These are phyloP conservation scores for Camellia sinensis DNA, from an alignment of 148 eudicot genomes.

Conservation along the genomic window DNA sequence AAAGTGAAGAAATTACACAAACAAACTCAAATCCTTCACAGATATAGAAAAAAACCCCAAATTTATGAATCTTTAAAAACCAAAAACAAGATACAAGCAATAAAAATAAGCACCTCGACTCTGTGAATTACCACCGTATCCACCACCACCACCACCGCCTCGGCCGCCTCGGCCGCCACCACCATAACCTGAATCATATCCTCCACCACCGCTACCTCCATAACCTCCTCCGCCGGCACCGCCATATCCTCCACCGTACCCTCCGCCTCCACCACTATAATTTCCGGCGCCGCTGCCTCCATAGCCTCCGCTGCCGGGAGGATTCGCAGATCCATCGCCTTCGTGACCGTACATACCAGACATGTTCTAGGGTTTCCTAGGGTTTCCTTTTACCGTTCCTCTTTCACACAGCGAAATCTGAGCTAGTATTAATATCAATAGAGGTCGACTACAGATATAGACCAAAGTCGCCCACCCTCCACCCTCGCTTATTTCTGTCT, in stretches of 20 bases:
- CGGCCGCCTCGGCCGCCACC: slow-evolving; percentile 24
- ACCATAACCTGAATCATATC: slow-evolving; percentile 13
- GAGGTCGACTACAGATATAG: too few species aligned
- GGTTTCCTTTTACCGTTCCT: slow-evolving; percentile 4
- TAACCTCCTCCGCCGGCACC: slow-evolving; percentile 27
- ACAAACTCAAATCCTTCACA: neutral
- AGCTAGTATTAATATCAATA: too few species aligned
- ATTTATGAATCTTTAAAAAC: neutral
- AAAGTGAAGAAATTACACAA: neutral
- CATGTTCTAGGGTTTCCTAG: slow-evolving; percentile 41
- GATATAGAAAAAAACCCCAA: neutral
- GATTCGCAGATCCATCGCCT: slow-evolving; percentile 59
- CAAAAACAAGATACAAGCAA: neutral
- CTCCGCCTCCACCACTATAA: slow-evolving; percentile 23
- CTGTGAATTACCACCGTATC: slow-evolving; percentile 45
- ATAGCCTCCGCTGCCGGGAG: slow-evolving; percentile 41
- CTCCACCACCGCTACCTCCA: slow-evolving; percentile 23
- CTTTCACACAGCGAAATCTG: slow-evolving; percentile 13
- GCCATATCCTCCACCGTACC: slow-evolving; percentile 37
- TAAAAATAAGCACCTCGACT: slow-evolving; percentile 31
- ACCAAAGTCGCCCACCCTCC: too few species aligned
- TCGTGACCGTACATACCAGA: slow-evolving; percentile 62
- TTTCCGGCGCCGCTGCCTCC: slow-evolving; percentile 28
- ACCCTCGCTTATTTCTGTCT: too few species aligned
- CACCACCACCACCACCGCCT: slow-evolving; percentile 34